Percentiles rank a stretch among this genome's conserved stretches.
Conservation (phyloP, 176 grass and related monocot species). For the Tillandsia fasciculata region DNA sequence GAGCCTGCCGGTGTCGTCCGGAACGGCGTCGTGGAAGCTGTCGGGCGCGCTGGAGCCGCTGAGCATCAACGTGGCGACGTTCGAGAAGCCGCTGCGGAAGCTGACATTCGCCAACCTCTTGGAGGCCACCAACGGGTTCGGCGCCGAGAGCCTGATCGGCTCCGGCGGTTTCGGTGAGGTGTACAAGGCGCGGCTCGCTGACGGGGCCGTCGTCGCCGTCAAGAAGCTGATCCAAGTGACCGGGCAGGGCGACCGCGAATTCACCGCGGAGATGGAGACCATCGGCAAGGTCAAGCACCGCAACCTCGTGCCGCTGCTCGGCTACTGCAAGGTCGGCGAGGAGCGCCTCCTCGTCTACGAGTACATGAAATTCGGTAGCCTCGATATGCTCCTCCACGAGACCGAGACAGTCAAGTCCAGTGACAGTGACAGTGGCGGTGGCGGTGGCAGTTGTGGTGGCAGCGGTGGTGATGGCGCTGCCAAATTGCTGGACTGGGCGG, state of each 20-base stretch:
- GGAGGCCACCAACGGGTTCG: slow-evolving; percentile 92
- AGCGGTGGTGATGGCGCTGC: too few relatives aligned
- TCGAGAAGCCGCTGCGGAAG: slow-evolving; percentile 86
- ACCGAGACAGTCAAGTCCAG: background rate
- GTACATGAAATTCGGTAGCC: slow-evolving; percentile 92
- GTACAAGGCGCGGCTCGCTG: slow-evolving; percentile 90
- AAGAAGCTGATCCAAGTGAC: slow-evolving; percentile 97
- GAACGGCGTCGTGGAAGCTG: slow-evolving; percentile 69
- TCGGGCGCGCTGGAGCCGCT: slow-evolving; percentile 62
- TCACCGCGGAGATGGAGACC: slow-evolving; percentile 97
- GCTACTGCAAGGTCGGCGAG: slow-evolving; percentile 94
- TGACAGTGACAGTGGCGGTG: too few relatives aligned
- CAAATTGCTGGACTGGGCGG: slow-evolving; percentile 54
- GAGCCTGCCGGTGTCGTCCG: slow-evolving; percentile 57
- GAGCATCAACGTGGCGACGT: slow-evolving; percentile 92
- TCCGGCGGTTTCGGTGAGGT: slow-evolving; percentile 94
- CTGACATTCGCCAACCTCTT: slow-evolving; percentile 91
- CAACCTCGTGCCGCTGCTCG: slow-evolving; percentile 77
- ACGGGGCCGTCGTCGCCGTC: slow-evolving; percentile 63
- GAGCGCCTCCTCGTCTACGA: slow-evolving; percentile 89
- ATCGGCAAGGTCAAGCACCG: slow-evolving; percentile 99
- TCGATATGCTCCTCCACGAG: slow-evolving; percentile 74
- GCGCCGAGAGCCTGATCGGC: slow-evolving; percentile 66
- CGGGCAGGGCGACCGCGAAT: slow-evolving; percentile 82
- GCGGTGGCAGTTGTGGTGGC: background rate